phyloP scores from a whole-genome alignment of 1,139 yeast species.

The Pneumocystis wakefieldiae region DNA sequence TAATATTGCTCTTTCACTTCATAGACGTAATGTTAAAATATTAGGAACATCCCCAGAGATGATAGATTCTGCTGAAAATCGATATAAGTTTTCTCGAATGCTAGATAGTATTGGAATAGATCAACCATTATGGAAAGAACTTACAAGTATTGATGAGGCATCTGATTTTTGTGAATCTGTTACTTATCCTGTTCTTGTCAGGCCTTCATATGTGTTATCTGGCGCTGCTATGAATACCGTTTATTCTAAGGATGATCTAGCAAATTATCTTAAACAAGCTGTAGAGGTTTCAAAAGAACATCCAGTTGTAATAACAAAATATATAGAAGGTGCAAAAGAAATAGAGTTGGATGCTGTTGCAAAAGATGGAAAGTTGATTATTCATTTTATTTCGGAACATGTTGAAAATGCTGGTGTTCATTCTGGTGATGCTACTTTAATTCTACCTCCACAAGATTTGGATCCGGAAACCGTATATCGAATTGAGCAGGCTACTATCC shows the following conservation, averaged over 20 bases:
- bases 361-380: slow-evolving; percentile 77
- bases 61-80: slow-evolving; percentile 96
- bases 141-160: slow-evolving; percentile 87
- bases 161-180: slow-evolving; percentile 83
- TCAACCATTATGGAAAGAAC: slow-evolving; percentile 98
- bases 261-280: slow-evolving; percentile 78
- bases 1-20: slow-evolving; percentile 85
- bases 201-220: slow-evolving; percentile 93
- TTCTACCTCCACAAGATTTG: slow-evolving; percentile 93
- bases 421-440: slow-evolving; percentile 96
- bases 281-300: slow-evolving; percentile 95
- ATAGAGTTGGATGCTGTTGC: slow-evolving; percentile 99
- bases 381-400: slow-evolving; percentile 97
- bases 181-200: slow-evolving; percentile 86
- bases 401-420: slow-evolving; percentile 99
- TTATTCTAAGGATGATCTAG: slow-evolving; percentile 77
- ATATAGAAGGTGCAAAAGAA: slow-evolving; percentile 93
- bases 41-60: slow-evolving; percentile 95
- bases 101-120: slow-evolving; percentile 93
- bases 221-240: slow-evolving; percentile 99
- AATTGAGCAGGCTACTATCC: slow-evolving; percentile 89
- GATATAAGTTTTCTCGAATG: slow-evolving; percentile 96
- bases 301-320: slow-evolving; percentile 95
- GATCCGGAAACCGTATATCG: slow-evolving; percentile 82
- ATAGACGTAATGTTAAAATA: slow-evolving; percentile 89